Percentiles rank a stretch among this genome's conserved stretches.
These are phyloP conservation scores for Marasmius tenuissimus DNA, from an alignment of 1,284 basidiomycete species.

Conservation along the genomic window DNA sequence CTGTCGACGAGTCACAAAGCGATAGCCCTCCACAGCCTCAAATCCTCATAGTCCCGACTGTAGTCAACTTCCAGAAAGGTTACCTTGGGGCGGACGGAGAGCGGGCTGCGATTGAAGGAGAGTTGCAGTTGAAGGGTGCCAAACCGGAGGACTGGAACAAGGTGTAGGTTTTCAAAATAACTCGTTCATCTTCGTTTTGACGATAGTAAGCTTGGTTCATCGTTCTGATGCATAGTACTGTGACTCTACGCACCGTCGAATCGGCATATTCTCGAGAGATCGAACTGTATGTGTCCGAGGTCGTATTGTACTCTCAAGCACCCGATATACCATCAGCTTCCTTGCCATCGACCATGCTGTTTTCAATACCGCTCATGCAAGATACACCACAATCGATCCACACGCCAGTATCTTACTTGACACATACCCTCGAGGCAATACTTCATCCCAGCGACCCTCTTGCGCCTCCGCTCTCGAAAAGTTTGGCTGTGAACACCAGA, in stretches of 20 bases:
- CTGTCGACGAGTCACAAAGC: background rate
- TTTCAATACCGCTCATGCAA: conserved; percentile 70
- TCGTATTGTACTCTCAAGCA: conserved; percentile 47
- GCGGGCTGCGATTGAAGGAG: conserved; percentile 77
- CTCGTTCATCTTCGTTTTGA: conserved; percentile 3
- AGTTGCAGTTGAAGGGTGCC: conserved; percentile 75
- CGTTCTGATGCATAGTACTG: conserved; percentile 42
- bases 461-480: conserved; percentile 47
- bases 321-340: conserved; percentile 30
- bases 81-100: conserved; percentile 78
- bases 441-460: conserved; percentile 51
- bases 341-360: conserved; percentile 66
- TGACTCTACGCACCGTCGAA: conserved; percentile 69
- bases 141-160: conserved; percentile 58
- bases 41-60: conserved; percentile 66
- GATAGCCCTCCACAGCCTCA: conserved; percentile 38
- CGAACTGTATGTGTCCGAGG: conserved; percentile 58
- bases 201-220: conserved; percentile 15
- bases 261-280: conserved; percentile 57
- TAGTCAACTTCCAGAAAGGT: conserved; percentile 76
- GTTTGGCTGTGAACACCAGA: conserved; percentile 65
- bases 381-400: conserved; percentile 79
- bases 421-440: conserved; percentile 64
- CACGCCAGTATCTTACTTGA: conserved; percentile 66
- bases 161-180: conserved; percentile 50